Evolutionary conservation across 1,139 yeast genomes (phyloP), one percentile per base, ranked within the genome.

Genomic region (Candida tropicalis): DNA sequence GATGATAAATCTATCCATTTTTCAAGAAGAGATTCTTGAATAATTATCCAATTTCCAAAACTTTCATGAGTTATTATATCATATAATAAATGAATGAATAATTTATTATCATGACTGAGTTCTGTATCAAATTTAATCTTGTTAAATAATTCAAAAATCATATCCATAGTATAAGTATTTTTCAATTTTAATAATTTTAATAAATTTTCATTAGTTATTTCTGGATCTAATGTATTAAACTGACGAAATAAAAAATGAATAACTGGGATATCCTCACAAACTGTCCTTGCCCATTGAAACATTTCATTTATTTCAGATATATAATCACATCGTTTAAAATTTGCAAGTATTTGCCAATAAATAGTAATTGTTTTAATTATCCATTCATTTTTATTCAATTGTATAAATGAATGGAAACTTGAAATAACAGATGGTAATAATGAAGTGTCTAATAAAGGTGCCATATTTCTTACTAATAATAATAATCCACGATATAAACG

Each of bases 41-140:
- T 12, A 7, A 16, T 29, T 6, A 60, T 40, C 59, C 60, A 65
- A 16, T 52, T 55, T 9, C 44, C 51, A 42, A 54, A 65, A 18
- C 59, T 48, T 43, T 66, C 67, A 41, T 62, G 61, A 12, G 58
- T 51, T 17, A 56, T 52, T 9, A 57, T 38, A 15, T 42, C 51
- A 36, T 54, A 53, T 4, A 56, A 41, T 8, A 57, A 41, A 16
- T 42, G 43, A 5, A 58, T 27, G 18, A 57, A 42, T 40, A 50
- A 42, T 41, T 43, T 48, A 20, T 38, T 32, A 32, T 49, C 50
- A 25, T 49, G 53, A 29, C 39, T 41, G 3, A 44, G 17, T 5
- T 42, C 36, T 18, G n/a, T 13, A 12, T 32, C 40, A 25, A 46
- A 44, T 15, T 44, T 35, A 9, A 49, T 34, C 11, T 33, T 15